Conservation (phyloP, 192 early-diverging fungal genomes). For the Coemansia aciculifera region DNA sequence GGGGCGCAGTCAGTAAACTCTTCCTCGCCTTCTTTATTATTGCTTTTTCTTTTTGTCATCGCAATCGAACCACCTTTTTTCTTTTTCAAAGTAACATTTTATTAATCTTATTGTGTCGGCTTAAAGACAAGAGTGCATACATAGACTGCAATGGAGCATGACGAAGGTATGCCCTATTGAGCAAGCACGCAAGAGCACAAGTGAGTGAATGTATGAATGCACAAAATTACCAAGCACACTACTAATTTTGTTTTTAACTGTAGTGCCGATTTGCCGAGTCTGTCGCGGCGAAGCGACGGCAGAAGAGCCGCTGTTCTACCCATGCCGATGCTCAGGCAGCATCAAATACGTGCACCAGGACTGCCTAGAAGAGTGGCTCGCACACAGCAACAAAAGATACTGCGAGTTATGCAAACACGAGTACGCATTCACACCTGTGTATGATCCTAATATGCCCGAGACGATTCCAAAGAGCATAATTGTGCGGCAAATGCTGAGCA, state of each 20-base stretch:
- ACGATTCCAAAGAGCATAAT: conserved; percentile 63
- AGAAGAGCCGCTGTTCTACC: conserved; percentile 86
- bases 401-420: conserved; percentile 92
- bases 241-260: background rate
- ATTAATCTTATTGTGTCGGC: background rate
- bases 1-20: background rate
- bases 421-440: conserved; percentile 83
- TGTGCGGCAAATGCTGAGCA: conserved; percentile 55
- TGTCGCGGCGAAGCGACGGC: conserved; percentile 74
- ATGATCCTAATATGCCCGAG: conserved; percentile 71
- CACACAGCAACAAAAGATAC: conserved; percentile 69
- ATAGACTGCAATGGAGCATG: conserved; percentile 24
- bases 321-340: conserved; percentile 94
- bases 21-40: too few relatives aligned
- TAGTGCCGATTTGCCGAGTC: conserved; percentile 77
- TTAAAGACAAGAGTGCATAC: background rate
- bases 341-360: conserved; percentile 95
- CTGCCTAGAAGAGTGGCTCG: conserved; percentile 82
- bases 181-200: background rate
- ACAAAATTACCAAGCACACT: background rate
- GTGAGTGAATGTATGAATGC: background rate
- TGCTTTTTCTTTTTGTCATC: background rate
- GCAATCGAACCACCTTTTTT: background rate
- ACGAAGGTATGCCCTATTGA: conserved; percentile 24
- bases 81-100: background rate